These are phyloP conservation scores for Conidiobolus incongruus DNA, from an alignment of 371 early-diverging fungal species.

Conservation along the genomic window DNA sequence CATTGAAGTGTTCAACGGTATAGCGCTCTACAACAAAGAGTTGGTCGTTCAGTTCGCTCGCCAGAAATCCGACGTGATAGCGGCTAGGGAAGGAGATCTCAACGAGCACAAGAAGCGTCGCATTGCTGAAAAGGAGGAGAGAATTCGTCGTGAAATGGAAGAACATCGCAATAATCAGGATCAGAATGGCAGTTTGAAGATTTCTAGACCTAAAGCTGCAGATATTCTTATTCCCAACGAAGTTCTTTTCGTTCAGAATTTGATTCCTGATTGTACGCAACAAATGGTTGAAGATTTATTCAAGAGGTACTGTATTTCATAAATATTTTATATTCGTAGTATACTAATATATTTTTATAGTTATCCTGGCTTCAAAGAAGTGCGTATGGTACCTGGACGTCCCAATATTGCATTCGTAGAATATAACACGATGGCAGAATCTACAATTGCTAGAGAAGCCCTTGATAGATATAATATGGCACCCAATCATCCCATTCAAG, in stretches of 20 bases:
- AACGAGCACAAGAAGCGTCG: conserved; percentile 17
- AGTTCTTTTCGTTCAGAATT: conserved; percentile 76
- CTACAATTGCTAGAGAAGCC: conserved; percentile 49
- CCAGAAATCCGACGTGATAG: conserved; percentile 58
- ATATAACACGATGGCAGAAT: conserved; percentile 58
- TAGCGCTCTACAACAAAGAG: conserved; percentile 46
- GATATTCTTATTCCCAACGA: conserved; percentile 56
- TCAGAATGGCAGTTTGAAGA: too few relatives aligned
- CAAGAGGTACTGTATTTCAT: conserved; percentile 18
- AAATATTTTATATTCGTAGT: not conserved
- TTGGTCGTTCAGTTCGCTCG: conserved; percentile 61
- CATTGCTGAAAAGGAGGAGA: too few relatives aligned
- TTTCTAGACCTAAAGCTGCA: too few relatives aligned
- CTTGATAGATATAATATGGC: conserved; percentile 52
- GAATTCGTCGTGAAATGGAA: too few relatives aligned
- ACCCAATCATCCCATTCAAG: conserved; percentile 47
- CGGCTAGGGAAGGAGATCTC: conserved; percentile 45
- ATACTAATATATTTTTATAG: conserved; percentile 3
- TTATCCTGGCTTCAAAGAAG: conserved; percentile 74
- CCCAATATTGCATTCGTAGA: conserved; percentile 85
- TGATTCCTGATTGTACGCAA: conserved; percentile 50
- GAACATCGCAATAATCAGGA: not conserved
- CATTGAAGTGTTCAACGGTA: conserved; percentile 59
- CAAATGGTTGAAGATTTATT: conserved; percentile 37
- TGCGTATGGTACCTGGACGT: conserved; percentile 69